Percentiles rank a stretch among this genome's conserved stretches.
These are phyloP conservation scores for Pseudocercospora fuligena DNA, from an alignment of 2,329 filamentous ascomycete genomes.

Conservation along the genomic window DNA sequence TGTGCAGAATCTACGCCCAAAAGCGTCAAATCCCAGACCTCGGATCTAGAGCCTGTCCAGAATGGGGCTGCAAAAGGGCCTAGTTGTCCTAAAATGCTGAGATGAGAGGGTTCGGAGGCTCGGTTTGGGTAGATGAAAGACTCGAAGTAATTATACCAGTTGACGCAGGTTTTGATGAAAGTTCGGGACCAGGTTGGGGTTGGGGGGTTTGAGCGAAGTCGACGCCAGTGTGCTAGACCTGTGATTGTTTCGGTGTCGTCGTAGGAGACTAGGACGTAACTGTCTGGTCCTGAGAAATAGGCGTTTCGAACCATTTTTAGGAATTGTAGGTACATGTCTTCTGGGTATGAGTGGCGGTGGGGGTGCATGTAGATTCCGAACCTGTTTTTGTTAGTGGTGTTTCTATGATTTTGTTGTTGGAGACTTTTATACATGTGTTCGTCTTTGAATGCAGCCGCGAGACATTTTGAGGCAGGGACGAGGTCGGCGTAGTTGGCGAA, in stretches of 20 bases:
- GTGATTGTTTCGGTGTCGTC: constrained; percentile 27
- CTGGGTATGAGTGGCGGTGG: constrained; percentile 30
- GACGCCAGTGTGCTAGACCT: constrained; percentile 35
- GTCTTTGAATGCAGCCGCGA: constrained; percentile 34
- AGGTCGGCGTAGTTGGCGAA: constrained; percentile 35
- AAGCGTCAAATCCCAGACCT: constrained; percentile 36
- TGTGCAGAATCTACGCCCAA: constrained; percentile 33
- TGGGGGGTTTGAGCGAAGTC: constrained; percentile 29
- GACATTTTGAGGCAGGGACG: constrained; percentile 32
- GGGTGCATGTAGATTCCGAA: constrained; percentile 33
- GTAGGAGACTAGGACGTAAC: constrained; percentile 29
- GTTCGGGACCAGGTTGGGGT: constrained; percentile 11
- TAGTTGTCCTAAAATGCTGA: constrained; percentile 21
- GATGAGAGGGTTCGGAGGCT: constrained; percentile 28
- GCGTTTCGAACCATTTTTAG: constrained; percentile 29
- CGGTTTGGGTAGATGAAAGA: constrained; percentile 32
- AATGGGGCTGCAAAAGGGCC: constrained; percentile 31
- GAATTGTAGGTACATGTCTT: constrained; percentile 36
- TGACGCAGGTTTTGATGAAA: constrained; percentile 21
- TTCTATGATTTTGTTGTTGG: no score
- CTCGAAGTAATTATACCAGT: constrained; percentile 30
- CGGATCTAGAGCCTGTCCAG: constrained; percentile 33
- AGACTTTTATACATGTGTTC: constrained; percentile 25
- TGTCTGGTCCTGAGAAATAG: constrained; percentile 21
- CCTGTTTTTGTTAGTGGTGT: background rate